These are phyloP conservation scores for Nidularia pulvinata DNA, from an alignment of 768 basidiomycete genomes.

Conservation along the genomic window DNA sequence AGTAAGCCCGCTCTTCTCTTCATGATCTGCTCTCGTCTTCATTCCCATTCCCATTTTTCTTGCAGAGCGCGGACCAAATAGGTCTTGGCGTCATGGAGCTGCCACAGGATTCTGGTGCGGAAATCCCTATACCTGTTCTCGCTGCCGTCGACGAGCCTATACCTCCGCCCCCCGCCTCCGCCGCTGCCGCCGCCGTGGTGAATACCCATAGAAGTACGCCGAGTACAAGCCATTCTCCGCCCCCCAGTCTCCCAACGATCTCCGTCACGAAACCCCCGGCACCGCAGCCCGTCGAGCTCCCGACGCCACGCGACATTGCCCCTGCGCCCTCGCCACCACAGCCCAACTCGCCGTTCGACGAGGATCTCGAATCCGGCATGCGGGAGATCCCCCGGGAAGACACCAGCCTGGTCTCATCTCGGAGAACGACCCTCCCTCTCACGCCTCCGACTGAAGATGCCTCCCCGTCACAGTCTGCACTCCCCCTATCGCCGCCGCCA, in stretches of 20 bases:
- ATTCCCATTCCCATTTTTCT: background rate
- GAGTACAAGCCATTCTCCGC: slow-evolving; percentile 7
- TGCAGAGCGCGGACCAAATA: slow-evolving; percentile 38
- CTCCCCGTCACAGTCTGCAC: background rate
- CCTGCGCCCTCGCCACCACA: slow-evolving; percentile 39
- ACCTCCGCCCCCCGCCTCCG: slow-evolving; percentile 22
- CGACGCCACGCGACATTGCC: slow-evolving; percentile 60
- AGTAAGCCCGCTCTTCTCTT: slow-evolving; percentile 7
- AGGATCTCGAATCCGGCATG: slow-evolving; percentile 51
- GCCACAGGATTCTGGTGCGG: slow-evolving; percentile 41
- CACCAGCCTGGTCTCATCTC: slow-evolving; percentile 13
- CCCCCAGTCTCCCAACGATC: slow-evolving; percentile 45
- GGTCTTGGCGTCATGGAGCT: slow-evolving; percentile 38
- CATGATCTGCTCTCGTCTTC: background rate
- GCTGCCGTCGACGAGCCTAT: slow-evolving; percentile 35
- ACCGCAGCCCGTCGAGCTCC: slow-evolving; percentile 69
- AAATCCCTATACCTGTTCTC: slow-evolving; percentile 66
- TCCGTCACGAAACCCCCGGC: slow-evolving; percentile 71
- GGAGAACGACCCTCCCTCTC: background rate
- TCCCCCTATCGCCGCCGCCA: background rate
- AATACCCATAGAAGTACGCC: slow-evolving; percentile 11
- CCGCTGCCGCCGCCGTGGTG: too few relatives aligned
- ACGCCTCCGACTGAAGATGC: background rate
- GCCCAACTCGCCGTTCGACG: slow-evolving; percentile 37
- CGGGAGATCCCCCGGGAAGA: slow-evolving; percentile 24